These are phyloP conservation scores for Arthrocladium fulminans DNA, from an alignment of 2,329 filamentous ascomycete species.

Conservation along the genomic window DNA sequence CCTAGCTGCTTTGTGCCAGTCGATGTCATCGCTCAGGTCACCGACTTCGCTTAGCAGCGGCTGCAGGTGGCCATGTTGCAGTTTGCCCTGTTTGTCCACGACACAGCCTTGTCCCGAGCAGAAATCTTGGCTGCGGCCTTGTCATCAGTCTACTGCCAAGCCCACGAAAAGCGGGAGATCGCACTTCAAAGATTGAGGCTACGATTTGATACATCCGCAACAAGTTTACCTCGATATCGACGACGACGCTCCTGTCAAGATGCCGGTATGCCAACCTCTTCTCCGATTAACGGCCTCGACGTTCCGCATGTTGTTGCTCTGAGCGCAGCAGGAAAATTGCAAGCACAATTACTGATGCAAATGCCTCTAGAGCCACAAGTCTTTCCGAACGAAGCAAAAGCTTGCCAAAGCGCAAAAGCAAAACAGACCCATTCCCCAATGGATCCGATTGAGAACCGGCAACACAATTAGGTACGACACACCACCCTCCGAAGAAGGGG, in stretches of 20 bases:
- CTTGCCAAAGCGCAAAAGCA: slow-evolving; percentile 99
- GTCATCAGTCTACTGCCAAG: slow-evolving; percentile 3
- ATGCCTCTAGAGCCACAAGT: slow-evolving; percentile 81
- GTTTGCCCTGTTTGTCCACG: no score
- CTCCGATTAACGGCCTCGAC: not conserved
- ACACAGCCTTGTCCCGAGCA: no score
- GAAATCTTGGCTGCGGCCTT: no score
- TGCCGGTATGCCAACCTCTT: slow-evolving; percentile 41
- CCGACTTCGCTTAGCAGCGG: not conserved
- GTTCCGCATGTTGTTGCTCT: not conserved
- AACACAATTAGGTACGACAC: slow-evolving; percentile 95
- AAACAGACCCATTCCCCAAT: slow-evolving; percentile 99
- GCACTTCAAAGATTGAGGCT: not conserved
- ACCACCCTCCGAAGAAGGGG: slow-evolving; percentile 11
- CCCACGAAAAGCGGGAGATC: not conserved
- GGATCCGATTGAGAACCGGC: slow-evolving; percentile 95
- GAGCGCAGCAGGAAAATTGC: not conserved
- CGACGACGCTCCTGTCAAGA: slow-evolving; percentile 41
- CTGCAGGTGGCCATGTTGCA: no score
- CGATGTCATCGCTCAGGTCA: slow-evolving; percentile 2
- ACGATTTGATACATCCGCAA: slow-evolving; percentile 3
- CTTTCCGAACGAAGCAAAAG: slow-evolving; percentile 99
- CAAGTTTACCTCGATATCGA: slow-evolving; percentile 15
- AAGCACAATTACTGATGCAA: slow-evolving; percentile 5
- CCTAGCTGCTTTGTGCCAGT: not conserved